Evolutionary conservation across 2,329 filamentous ascomycete species (phyloP), one percentile per base, ranked within the genome.

Genomic region (Colletotrichum gigasporum): DNA sequence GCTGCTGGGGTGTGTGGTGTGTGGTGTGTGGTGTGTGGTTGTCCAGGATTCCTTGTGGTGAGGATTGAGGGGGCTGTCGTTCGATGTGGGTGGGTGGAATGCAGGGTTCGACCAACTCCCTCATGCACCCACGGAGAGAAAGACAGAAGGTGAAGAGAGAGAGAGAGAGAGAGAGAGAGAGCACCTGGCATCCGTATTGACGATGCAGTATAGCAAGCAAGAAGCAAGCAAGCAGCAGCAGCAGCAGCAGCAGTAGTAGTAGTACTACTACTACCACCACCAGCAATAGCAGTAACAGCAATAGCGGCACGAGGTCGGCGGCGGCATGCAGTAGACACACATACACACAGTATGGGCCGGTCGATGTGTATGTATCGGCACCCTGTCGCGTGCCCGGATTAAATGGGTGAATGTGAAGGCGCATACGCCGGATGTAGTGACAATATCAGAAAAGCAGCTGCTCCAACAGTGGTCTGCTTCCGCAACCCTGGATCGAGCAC

Each of bases 331-430:
- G 26, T n/a, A 16, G 24, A 32, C 30, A 24, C 24, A 39, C 35
- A 41, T n/a, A n/a, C n/a, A n/a, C n/a, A n/a, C n/a, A n/a, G n/a
- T n/a, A n/a, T n/a, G n/a, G n/a, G n/a, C n/a, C n/a, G n/a, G n/a
- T n/a, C n/a, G n/a, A n/a, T n/a, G n/a, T n/a, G n/a, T n/a, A n/a
- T n/a, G n/a, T n/a, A n/a, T 26, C 48, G 14, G 22, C 39, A 39
- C 53, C 39, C 35, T 42, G 57, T 63, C 47, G 57, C 47, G 63
- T 67, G 57, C 48, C 62, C 37, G 57, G 47, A 39, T 57, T 11
- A 52, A 63, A 39, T 53, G 50, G 18, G 34, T 39, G 61, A 41
- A 48, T 37, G 30, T 39, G 41, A 45, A 44, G 34, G 22, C 22
- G 58, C 20, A 35, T n/a, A n/a, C n/a, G n/a, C n/a, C n/a, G n/a